Base-by-base conservation (phyloP, 73 alveolate genomes). In the Uronychia binucleata region DNA sequence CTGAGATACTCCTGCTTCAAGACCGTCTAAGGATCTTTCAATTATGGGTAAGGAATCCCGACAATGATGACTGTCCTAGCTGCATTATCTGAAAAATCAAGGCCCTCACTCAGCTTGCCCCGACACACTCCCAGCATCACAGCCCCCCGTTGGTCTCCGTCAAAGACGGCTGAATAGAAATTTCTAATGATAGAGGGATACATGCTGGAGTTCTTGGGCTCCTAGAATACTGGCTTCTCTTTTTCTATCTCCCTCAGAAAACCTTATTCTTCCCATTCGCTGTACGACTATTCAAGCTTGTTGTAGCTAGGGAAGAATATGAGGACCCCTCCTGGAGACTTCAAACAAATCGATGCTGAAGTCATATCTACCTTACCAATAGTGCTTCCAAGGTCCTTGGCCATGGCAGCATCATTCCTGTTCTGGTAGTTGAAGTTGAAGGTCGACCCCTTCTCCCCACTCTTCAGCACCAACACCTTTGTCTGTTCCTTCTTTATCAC, bases 31-130 rank as follows among this genome's bases (percentile, higher is more conserved):
- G 95, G 96, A 80, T 97, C 99, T 0, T 80, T 81, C 26, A 85
- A 81, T 59, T 79, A 81, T 27, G 99, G 98, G 88, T 91, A 97
- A 8, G 99, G 99, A 29, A 96, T 95, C 13, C 99, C 99, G 57
- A 97, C 90, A n/a, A 96, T 90, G 35, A 97, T 89, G 1, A 97
- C 99, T 46, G 95, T 89, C 59, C 99, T 90, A 0, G 99, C 99
- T 30, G 93, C 94, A 85, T 97, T 97, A 85, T 97, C 98, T 77
- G 97, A 95, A 86, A 97, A 97, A 88, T 97, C 97, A 82, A 97
- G 94, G 1, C 99, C 99, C 81, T 97, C 99, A 25, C 97, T 88
- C 80, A 97, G 92, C 77, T 94, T 91, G 0, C 99, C 99, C 14
- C 99, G 81, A 86, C 98, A 97, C 28, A 97, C 99, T 19, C 97